Evolutionary conservation across 208 protist genomes (phyloP).

Genomic region (Wallacemonas rigidus): DNA sequence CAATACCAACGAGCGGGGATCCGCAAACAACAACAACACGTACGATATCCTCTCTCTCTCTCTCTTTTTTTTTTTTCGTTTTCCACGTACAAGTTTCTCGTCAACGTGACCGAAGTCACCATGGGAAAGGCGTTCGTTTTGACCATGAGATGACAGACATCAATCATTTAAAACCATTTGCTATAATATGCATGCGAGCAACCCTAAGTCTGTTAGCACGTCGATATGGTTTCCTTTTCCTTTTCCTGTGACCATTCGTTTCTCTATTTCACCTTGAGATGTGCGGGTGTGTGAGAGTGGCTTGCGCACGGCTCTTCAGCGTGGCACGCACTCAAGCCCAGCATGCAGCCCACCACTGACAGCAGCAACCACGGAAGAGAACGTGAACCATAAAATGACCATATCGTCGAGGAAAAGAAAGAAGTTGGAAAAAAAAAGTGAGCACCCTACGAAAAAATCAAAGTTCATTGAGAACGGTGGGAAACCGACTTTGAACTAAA

Average conservation of each 20-base stretch:
- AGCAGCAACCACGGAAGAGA: too few relatives aligned
- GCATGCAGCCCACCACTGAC: too few relatives aligned
- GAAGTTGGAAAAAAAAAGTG: background rate
- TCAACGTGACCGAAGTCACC: too few relatives aligned
- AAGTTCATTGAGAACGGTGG: too few relatives aligned
- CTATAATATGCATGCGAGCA: slow-evolving; percentile 3
- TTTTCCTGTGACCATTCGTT: background rate
- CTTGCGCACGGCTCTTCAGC: background rate
- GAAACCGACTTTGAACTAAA: too few relatives aligned
- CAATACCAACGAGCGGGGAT: too few relatives aligned
- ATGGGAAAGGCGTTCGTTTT: too few relatives aligned
- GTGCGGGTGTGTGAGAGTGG: background rate
- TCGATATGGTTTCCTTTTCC: slow-evolving; percentile 4
- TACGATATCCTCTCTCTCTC: background rate
- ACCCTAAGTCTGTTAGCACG: background rate
- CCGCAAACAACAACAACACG: background rate
- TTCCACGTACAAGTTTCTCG: background rate
- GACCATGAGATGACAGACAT: background rate
- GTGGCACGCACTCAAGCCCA: too few relatives aligned
- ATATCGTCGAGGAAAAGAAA: background rate
- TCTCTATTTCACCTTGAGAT: slow-evolving; percentile 9
- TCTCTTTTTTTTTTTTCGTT: background rate
- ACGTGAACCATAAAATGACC: too few relatives aligned
- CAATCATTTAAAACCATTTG: slow-evolving; percentile 15
- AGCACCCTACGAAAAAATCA: background rate